Percentiles rank a stretch among this genome's conserved stretches.
Conservation (phyloP, 495 filamentous ascomycete genomes). For the Cercophora samala region DNA sequence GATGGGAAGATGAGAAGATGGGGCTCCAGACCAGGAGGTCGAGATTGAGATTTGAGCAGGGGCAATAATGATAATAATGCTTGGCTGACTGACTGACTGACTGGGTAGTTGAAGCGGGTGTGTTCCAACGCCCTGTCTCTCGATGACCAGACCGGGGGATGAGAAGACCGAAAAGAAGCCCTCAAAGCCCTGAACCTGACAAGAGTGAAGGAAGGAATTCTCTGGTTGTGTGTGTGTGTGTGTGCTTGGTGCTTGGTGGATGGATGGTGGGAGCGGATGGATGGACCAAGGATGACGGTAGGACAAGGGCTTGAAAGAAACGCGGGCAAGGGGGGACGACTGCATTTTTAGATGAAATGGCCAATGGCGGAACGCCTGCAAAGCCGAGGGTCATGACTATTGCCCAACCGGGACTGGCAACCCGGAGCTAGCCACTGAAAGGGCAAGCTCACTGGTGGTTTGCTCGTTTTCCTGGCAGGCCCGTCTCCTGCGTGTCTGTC, state of each 20-base stretch:
- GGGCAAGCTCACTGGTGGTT: slow-evolving; percentile 18
- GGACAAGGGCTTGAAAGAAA: slow-evolving; percentile 44
- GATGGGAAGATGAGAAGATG: background rate
- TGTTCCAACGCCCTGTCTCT: slow-evolving; percentile 3
- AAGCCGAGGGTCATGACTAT: slow-evolving; percentile 34
- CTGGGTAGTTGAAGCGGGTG: too few species aligned
- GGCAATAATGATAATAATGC: background rate
- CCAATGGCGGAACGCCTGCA: slow-evolving; percentile 39
- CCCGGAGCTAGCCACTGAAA: slow-evolving; percentile 44
- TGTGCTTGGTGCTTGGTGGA: too few species aligned
- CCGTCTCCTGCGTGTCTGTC: slow-evolving; percentile 17
- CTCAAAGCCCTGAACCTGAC: slow-evolving; percentile 21
- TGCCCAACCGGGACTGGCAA: slow-evolving; percentile 45
- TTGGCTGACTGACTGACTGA: too few species aligned
- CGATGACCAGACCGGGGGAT: background rate
- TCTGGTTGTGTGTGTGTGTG: slow-evolving; percentile 38
- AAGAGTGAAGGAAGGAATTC: slow-evolving; percentile 29
- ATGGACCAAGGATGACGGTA: slow-evolving; percentile 41
- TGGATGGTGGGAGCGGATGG: slow-evolving; percentile 4
- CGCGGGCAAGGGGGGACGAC: slow-evolving; percentile 37
- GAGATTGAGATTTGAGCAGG: slow-evolving; percentile 4
- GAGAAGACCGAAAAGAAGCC: slow-evolving; percentile 21
- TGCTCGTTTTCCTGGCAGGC: slow-evolving; percentile 16
- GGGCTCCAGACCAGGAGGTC: background rate
- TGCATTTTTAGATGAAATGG: slow-evolving; percentile 44